These are phyloP conservation scores for Yamadazyma nakazawae DNA, from an alignment of 805 yeast species.

Conservation along the genomic window DNA sequence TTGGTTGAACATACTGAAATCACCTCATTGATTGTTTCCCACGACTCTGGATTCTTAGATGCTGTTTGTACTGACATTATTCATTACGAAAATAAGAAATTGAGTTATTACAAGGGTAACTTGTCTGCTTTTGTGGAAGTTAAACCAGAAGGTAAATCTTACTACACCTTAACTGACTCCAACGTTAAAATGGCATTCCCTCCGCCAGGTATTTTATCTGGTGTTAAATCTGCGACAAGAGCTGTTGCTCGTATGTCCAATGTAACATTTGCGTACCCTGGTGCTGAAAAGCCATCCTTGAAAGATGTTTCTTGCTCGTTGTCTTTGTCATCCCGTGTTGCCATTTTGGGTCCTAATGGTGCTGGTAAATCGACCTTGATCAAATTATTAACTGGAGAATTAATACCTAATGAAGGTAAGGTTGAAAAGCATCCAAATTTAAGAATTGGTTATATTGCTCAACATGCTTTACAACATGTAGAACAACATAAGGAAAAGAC, in stretches of 20 bases:
- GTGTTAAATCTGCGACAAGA: conserved; percentile 91
- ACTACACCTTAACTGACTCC: conserved; percentile 89
- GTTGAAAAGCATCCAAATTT: conserved; percentile 98
- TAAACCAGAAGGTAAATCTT: conserved; percentile 94
- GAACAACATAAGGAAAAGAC: conserved; percentile 97
- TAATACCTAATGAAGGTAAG: conserved; percentile 79
- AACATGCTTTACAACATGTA: conserved; percentile 96
- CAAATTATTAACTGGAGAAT: conserved; percentile 88
- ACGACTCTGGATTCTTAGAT: conserved; percentile 95
- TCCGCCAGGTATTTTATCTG: conserved; percentile 96
- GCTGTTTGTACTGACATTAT: conserved; percentile 94
- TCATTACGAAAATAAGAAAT: conserved; percentile 92
- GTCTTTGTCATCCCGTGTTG: conserved; percentile 93
- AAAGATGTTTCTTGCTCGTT: conserved; percentile 81
- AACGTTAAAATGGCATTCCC: conserved; percentile 98
- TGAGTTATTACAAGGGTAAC: conserved; percentile 95
- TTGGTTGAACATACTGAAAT: conserved; percentile 77
- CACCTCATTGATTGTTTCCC: conserved; percentile 94
- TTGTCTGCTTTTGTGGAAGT: conserved; percentile 86
- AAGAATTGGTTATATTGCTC: conserved; percentile 98
- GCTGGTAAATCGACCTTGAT: conserved; percentile 98
- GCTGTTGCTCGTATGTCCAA: conserved; percentile 85
- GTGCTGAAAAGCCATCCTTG: conserved; percentile 80
- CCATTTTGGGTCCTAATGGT: conserved; percentile 96
- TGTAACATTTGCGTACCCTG: conserved; percentile 89